Percentiles rank a stretch among this genome's conserved stretches.
Conservation (phyloP, 306 rosid genomes). For the Benincasa hispida region DNA sequence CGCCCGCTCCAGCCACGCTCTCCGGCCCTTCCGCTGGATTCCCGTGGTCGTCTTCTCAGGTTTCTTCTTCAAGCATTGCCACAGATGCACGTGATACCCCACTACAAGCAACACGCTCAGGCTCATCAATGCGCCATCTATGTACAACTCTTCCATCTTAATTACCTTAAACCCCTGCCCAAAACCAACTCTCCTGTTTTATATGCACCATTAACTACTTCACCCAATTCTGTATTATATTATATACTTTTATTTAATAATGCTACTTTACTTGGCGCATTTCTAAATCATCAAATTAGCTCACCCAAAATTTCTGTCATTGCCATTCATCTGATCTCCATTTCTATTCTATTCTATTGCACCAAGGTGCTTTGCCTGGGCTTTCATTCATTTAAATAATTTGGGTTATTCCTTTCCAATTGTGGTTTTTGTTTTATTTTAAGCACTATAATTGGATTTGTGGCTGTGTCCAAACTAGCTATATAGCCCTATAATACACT, state of each 20-base stretch:
- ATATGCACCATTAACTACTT: background rate
- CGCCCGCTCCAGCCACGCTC: constrained; percentile 32
- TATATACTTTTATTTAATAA: background rate
- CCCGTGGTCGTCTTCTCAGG: constrained; percentile 55
- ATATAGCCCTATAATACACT: background rate
- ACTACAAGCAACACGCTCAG: constrained; percentile 41
- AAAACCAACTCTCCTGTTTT: background rate
- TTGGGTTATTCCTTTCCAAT: background rate
- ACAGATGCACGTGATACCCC: constrained; percentile 63
- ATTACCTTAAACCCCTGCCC: background rate
- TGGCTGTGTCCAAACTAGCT: background rate
- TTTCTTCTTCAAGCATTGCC: constrained; percentile 43
- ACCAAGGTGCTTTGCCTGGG: background rate
- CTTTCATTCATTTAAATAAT: background rate
- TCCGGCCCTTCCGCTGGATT: constrained; percentile 27
- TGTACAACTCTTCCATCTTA: constrained; percentile 30
- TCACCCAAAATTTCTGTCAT: background rate
- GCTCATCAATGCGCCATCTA: constrained; percentile 50
- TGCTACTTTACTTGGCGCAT: background rate
- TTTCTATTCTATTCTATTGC: too few species aligned
- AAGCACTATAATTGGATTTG: background rate
- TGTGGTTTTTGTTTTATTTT: background rate
- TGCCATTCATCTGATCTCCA: too few species aligned
- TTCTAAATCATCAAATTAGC: background rate
- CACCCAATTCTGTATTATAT: background rate